Conservation (phyloP, 2,329 filamentous ascomycete genomes). For the Diatrype stigma region DNA sequence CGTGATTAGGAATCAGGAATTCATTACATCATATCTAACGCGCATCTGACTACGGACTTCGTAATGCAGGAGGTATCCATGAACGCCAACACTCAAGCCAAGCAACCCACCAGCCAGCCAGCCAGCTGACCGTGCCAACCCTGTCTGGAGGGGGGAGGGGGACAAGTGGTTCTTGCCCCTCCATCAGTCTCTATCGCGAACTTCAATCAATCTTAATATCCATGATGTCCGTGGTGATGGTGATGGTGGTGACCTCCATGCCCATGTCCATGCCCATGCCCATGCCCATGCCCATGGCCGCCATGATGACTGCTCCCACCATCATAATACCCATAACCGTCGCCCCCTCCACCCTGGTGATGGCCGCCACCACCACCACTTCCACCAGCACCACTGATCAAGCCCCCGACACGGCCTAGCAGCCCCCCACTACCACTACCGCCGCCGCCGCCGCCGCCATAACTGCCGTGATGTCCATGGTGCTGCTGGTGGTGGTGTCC, state of each 20-base stretch:
- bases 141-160: too few species aligned
- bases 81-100: too few species aligned
- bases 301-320: slow-evolving; percentile 8
- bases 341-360: slow-evolving; percentile 3
- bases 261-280: background rate
- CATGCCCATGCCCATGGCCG: slow-evolving; percentile 1
- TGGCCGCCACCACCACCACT: slow-evolving; percentile 5
- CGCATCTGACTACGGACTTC: too few species aligned
- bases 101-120: background rate
- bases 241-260: slow-evolving; percentile 2
- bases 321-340: slow-evolving; percentile 3
- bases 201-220: background rate
- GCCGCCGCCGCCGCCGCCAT: slow-evolving; percentile 6
- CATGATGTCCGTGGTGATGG: slow-evolving; percentile 9
- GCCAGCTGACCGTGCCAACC: background rate
- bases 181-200: too few species aligned
- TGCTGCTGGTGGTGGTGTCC: slow-evolving; percentile 12
- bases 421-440: slow-evolving; percentile 17
- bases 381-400: slow-evolving; percentile 13
- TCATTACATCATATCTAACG: too few species aligned
- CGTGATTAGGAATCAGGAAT: too few species aligned
- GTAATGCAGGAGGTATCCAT: too few species aligned
- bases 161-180: too few species aligned
- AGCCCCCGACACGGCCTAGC: slow-evolving; percentile 15
- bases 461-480: slow-evolving; percentile 4